Percentiles rank a stretch among this genome's conserved stretches.
Evolutionary conservation across 2,329 filamentous ascomycete species (phyloP).

Genomic region (Botrytis hyacinthi): DNA sequence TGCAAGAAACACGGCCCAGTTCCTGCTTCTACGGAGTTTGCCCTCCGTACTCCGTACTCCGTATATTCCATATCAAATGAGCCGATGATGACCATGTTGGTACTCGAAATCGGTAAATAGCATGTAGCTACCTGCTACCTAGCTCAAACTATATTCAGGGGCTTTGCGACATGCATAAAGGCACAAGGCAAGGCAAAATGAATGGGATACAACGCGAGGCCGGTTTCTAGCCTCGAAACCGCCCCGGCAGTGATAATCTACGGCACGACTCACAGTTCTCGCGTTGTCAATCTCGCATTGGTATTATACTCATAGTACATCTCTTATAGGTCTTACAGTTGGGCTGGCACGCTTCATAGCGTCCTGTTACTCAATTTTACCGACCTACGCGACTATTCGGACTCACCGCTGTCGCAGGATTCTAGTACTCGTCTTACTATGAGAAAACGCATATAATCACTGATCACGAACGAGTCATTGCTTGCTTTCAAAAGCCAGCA

Average conservation of each 20-base stretch:
- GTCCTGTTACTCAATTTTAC: neutral
- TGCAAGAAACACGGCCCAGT: neutral
- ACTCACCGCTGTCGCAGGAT: conserved; percentile 17
- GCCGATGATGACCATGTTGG: neutral
- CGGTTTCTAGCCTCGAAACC: conserved; percentile 18
- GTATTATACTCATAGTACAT: neutral
- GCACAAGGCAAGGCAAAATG: conserved; percentile 17
- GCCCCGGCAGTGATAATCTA: conserved; percentile 9
- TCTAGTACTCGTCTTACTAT: neutral
- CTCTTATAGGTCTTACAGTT: conserved; percentile 4
- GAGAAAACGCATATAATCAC: conserved; percentile 6
- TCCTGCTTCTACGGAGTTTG: neutral
- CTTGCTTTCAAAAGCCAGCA: neutral
- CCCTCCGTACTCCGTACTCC: neutral
- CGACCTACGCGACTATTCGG: neutral
- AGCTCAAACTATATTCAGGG: conserved; percentile 14
- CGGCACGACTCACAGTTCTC: neutral
- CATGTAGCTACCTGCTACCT: neutral
- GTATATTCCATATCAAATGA: neutral
- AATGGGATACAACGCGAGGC: conserved; percentile 9
- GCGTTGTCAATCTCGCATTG: neutral
- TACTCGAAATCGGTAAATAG: conserved; percentile 2
- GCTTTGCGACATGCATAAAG: conserved; percentile 18
- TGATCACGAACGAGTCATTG: conserved; percentile 17
- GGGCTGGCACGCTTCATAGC: neutral